Evolutionary conservation across 805 yeast genomes (phyloP).

Genomic region (Pichia membranifaciens): DNA sequence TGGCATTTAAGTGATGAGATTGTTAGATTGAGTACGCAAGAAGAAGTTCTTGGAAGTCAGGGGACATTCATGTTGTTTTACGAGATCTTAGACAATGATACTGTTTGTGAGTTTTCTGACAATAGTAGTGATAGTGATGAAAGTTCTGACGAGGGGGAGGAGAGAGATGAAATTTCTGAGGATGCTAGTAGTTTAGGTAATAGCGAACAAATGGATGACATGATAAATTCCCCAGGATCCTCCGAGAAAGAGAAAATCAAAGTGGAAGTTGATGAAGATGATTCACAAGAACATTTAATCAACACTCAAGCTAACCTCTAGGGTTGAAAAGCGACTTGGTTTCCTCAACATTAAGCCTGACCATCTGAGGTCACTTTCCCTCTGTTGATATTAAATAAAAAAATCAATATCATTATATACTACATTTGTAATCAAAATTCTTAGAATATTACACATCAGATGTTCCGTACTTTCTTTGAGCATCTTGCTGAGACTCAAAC

Average conservation of each 20-base stretch:
- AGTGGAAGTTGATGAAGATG: not conserved
- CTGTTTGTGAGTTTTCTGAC: constrained; percentile 11
- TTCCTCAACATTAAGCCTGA: no score
- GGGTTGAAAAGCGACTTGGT: no score
- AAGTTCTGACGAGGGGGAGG: constrained; percentile 7
- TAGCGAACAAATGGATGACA: constrained; percentile 1
- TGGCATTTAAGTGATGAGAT: constrained; percentile 93
- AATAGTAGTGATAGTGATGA: constrained; percentile 12
- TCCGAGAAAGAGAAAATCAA: not conserved
- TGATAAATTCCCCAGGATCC: constrained; percentile 3
- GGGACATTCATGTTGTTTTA: constrained; percentile 93
- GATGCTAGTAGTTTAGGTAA: constrained; percentile 1
- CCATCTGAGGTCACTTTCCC: no score
- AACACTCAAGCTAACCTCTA: constrained; percentile 14
- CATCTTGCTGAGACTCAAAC: not conserved
- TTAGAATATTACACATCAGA: constrained; percentile 4
- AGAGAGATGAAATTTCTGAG: not conserved
- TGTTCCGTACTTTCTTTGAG: constrained; percentile 2
- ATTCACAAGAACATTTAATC: constrained; percentile 3
- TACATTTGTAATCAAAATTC: no score
- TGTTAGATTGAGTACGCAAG: constrained; percentile 72
- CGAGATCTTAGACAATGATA: constrained; percentile 38
- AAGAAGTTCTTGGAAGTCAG: constrained; percentile 72
- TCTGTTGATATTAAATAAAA: no score
- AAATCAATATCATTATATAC: not conserved